phyloP scores from a whole-genome alignment of 495 filamentous ascomycete genomes.

The Trichoderma reesei region DNA sequence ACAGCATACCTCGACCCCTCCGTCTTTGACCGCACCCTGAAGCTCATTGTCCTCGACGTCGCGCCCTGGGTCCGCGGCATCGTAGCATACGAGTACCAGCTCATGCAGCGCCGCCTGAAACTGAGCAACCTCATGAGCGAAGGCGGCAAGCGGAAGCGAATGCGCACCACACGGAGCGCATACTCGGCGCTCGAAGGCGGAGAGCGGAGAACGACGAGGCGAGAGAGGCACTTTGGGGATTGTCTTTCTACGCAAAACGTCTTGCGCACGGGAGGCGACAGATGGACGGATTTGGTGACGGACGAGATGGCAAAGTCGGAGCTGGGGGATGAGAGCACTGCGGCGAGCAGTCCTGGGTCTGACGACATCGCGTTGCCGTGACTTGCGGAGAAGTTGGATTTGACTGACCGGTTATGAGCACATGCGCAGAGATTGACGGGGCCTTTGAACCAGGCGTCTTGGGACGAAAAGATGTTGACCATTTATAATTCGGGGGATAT shows the following conservation, averaged over 20 bases:
- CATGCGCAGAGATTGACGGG: not conserved
- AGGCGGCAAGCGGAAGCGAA: slow-evolving; percentile 46
- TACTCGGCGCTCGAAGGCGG: slow-evolving; percentile 79
- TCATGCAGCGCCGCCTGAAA: slow-evolving; percentile 55
- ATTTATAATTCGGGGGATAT: not conserved
- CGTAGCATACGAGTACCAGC: slow-evolving; percentile 58
- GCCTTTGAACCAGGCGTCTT: too few relatives aligned
- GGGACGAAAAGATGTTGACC: not conserved
- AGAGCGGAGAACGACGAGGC: slow-evolving; percentile 56
- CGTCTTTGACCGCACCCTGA: slow-evolving; percentile 58
- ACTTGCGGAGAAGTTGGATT: not conserved
- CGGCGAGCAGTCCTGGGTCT: not conserved
- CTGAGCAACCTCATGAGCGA: slow-evolving; percentile 52
- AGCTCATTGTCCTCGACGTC: slow-evolving; percentile 59
- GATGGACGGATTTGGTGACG: not conserved
- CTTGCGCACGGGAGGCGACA: slow-evolving; percentile 51
- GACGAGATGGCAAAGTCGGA: not conserved
- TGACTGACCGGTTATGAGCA: not conserved
- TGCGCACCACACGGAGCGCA: slow-evolving; percentile 68
- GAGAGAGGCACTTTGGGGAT: slow-evolving; percentile 70
- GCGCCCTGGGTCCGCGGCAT: slow-evolving; percentile 79
- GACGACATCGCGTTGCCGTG: not conserved
- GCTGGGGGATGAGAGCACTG: not conserved
- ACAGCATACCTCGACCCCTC: slow-evolving; percentile 43
- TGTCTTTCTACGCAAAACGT: slow-evolving; percentile 53